These are phyloP conservation scores for Eucalyptus sideroxylon DNA, from an alignment of 345 rosid genomes.

Conservation along the genomic window DNA sequence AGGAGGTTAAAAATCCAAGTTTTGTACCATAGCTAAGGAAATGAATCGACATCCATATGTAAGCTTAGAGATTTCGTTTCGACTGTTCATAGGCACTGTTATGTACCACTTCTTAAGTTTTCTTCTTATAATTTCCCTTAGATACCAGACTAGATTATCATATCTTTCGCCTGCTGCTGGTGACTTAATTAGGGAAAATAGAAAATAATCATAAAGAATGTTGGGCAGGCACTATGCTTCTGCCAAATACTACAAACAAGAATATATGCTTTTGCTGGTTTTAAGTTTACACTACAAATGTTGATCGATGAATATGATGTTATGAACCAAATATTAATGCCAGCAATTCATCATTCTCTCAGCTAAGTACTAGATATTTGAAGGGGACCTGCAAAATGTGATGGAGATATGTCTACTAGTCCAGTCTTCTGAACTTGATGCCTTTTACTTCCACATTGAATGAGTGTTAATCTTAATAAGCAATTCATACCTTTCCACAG, in stretches of 20 bases:
- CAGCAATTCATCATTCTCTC: not conserved
- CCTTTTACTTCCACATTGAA: not conserved
- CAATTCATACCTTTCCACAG: slow-evolving; percentile 13
- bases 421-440: not conserved
- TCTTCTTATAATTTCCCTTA: not conserved
- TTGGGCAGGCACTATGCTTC: not conserved
- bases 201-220: not conserved
- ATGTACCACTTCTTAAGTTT: not conserved
- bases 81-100: not conserved
- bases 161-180: not conserved
- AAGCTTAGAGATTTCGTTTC: not conserved
- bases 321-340: not conserved
- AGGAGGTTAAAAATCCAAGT: not conserved
- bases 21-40: not conserved
- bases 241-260: not conserved
- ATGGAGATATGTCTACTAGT: not conserved
- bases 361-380: not conserved
- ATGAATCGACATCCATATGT: not conserved
- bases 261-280: not conserved
- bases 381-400: not conserved
- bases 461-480: not conserved
- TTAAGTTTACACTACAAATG: not conserved
- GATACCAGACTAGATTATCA: not conserved
- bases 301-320: not conserved
- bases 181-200: not conserved